Conservation (phyloP, 257 asterid genomes). For the Nicotiana benthamiana region DNA sequence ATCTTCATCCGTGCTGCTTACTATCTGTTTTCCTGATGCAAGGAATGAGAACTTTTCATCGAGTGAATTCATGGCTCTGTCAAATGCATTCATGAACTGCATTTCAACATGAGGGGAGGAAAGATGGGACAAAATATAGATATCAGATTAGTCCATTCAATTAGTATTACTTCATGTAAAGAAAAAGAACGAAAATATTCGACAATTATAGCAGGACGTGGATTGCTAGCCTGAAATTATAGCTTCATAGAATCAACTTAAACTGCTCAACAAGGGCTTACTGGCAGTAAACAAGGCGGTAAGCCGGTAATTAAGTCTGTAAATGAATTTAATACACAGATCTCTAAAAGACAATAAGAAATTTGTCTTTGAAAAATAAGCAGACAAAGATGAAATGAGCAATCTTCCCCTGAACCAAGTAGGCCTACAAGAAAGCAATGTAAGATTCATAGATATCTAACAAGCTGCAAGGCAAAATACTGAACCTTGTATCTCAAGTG, state of each 20-base stretch:
- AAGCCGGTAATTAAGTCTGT: neutral
- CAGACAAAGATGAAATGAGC: neutral
- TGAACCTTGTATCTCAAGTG: constrained; percentile 92
- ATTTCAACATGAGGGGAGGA: constrained; percentile 18
- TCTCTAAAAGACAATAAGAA: neutral
- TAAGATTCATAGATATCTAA: neutral
- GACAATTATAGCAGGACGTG: neutral
- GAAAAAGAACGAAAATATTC: neutral
- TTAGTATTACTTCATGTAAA: neutral
- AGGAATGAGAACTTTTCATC: constrained; percentile 76
- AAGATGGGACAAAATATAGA: neutral
- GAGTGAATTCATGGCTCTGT: constrained; percentile 80
- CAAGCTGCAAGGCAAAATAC: neutral
- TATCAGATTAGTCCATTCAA: constrained; percentile 2
- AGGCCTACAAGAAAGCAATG: neutral
- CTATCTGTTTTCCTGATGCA: constrained; percentile 64
- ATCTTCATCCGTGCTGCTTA: constrained; percentile 65
- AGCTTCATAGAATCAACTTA: neutral
- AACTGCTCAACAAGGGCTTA: neutral
- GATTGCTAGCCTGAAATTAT: neutral
- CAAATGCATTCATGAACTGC: constrained; percentile 95
- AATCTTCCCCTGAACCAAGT: neutral
- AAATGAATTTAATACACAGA: neutral
- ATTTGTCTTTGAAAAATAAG: neutral
- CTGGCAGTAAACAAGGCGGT: neutral